Conservation (phyloP, 208 protist genomes). For the Polymyxa betae region DNA sequence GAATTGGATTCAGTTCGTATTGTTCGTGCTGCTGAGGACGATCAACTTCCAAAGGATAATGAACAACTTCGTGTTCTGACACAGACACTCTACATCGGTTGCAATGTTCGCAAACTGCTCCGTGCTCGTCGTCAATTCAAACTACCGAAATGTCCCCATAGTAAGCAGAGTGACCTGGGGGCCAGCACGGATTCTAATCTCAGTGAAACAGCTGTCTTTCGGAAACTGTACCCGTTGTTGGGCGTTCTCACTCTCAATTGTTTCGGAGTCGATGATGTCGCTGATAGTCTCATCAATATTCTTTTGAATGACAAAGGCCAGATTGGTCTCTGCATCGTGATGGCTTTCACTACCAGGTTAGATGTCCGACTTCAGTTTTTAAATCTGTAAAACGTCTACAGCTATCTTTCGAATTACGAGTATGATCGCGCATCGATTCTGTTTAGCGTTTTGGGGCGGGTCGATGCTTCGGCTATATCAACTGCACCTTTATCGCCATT, state of each 20-base stretch:
- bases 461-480: background rate
- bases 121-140: conserved; percentile 7
- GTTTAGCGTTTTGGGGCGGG: background rate
- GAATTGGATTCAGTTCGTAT: background rate
- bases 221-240: background rate
- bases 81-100: background rate
- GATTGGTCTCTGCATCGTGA: background rate
- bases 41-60: conserved; percentile 11
- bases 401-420: background rate
- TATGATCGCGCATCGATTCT: conserved; percentile 2
- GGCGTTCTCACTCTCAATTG: background rate
- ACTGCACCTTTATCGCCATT: background rate
- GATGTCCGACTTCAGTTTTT: background rate
- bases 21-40: conserved; percentile 17
- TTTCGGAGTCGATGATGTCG: background rate
- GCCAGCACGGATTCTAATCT: background rate
- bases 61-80: background rate
- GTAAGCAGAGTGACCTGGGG: background rate
- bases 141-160: conserved; percentile 34
- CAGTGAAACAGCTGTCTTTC: background rate
- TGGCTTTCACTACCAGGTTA: background rate
- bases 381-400: background rate
- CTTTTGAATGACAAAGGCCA: background rate
- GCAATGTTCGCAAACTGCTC: conserved; percentile 1
- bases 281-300: background rate